Conservation (phyloP, 768 basidiomycete genomes). For the Suillus fuscotomentosus region DNA sequence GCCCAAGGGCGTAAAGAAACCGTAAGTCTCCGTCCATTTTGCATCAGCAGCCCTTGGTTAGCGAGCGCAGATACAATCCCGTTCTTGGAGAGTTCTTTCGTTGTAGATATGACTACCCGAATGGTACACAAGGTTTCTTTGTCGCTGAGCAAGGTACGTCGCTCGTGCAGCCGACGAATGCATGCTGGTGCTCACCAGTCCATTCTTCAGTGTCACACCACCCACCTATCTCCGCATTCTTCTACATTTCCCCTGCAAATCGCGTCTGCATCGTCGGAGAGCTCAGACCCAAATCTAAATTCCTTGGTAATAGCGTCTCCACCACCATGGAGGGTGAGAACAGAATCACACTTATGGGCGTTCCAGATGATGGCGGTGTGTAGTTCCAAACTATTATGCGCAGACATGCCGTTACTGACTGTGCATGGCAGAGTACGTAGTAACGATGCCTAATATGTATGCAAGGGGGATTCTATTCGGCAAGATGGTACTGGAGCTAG, state of each 20-base stretch:
- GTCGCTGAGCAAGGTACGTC: constrained; percentile 88
- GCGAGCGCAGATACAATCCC: constrained; percentile 79
- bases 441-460: constrained; percentile 99
- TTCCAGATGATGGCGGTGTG: constrained; percentile 84
- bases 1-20: constrained; percentile 99
- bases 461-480: constrained; percentile 85
- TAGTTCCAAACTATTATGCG: constrained; percentile 14
- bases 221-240: constrained; percentile 93
- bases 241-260: constrained; percentile 91
- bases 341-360: constrained; percentile 77
- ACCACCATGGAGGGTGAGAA: constrained; percentile 98
- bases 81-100: constrained; percentile 98
- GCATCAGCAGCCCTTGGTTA: constrained; percentile 8
- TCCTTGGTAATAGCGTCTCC: constrained; percentile 94
- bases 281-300: constrained; percentile 91
- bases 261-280: constrained; percentile 87
- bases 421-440: constrained; percentile 62
- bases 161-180: not conserved
- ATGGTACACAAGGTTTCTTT: constrained; percentile 93
- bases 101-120: constrained; percentile 88
- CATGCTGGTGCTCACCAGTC: constrained; percentile 5
- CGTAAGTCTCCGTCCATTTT: constrained; percentile 48
- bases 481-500: constrained; percentile 95
- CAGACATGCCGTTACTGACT: constrained; percentile 6
- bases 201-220: constrained; percentile 82